Conservation (phyloP, 768 basidiomycete species). For the Mycena indigotica region DNA sequence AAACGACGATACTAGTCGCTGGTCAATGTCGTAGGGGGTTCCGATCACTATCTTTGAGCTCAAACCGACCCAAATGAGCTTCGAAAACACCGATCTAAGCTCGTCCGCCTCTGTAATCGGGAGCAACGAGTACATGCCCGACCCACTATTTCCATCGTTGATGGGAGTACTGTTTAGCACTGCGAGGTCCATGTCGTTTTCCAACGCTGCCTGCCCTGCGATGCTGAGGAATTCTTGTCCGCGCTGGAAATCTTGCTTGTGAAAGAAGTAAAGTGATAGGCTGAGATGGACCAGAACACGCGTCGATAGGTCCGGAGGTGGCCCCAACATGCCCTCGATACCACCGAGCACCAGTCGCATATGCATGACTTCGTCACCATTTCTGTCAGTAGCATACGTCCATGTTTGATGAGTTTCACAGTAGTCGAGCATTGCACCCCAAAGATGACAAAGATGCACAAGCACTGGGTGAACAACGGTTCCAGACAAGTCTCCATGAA, state of each 20-base stretch:
- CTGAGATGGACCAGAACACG: constrained; percentile 3
- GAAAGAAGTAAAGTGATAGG: constrained; percentile 20
- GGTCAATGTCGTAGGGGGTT: constrained; percentile 3
- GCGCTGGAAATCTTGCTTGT: constrained; percentile 13
- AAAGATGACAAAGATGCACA: constrained; percentile 19
- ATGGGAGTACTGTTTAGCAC: constrained; percentile 2
- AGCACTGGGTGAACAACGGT: constrained; percentile 16
- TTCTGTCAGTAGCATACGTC: constrained; percentile 9
- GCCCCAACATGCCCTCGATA: constrained; percentile 15
- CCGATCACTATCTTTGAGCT: constrained; percentile 9
- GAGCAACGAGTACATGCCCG: constrained; percentile 9
- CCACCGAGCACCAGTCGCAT: constrained; percentile 19
- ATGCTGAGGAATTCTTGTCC: constrained; percentile 14
- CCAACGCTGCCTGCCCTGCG: constrained; percentile 6
- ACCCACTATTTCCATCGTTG: not conserved
- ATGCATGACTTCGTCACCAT: constrained; percentile 17
- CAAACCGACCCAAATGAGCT: constrained; percentile 10
- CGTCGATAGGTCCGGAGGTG: constrained; percentile 11
- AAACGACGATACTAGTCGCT: constrained; percentile 13
- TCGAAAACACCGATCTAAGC: constrained; percentile 14
- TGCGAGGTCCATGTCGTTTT: constrained; percentile 18
- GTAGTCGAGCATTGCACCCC: constrained; percentile 20
- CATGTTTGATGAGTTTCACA: constrained; percentile 9
- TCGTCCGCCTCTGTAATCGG: constrained; percentile 14
- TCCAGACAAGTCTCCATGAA: constrained; percentile 12